Conservation (phyloP, 116 monocot genomes). For the Trichopus zeylanicus region DNA sequence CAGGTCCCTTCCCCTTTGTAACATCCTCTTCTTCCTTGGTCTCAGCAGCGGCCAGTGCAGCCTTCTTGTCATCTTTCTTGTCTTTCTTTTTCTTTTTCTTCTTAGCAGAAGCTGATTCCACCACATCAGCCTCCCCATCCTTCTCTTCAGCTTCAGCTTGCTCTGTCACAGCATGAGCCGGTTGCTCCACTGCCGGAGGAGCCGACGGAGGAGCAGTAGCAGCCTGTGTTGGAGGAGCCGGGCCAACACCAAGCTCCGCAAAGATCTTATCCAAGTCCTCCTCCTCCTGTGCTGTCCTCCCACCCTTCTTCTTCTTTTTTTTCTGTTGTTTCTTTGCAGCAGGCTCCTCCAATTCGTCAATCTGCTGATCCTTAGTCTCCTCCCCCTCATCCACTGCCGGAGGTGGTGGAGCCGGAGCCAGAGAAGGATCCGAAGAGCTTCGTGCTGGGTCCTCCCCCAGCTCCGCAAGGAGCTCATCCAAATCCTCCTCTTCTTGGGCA, state of each 20-base stretch:
- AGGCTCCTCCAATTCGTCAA: conserved; percentile 4
- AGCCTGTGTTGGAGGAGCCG: neutral
- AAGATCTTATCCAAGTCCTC: conserved; percentile 52
- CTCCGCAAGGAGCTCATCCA: conserved; percentile 52
- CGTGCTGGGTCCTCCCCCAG: conserved; percentile 32
- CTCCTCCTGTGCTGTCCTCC: conserved; percentile 9
- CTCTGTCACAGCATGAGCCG: conserved; percentile 2
- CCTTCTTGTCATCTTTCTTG: conserved; percentile 85
- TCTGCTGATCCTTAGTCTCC: neutral
- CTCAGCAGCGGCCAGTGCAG: conserved; percentile 3
- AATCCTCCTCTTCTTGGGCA: conserved; percentile 16
- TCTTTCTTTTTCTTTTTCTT: conserved; percentile 96
- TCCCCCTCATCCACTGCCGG: neutral
- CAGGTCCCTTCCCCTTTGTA: conserved; percentile 35
- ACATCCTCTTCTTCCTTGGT: conserved; percentile 13
- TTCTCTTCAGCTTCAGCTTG: conserved; percentile 30
- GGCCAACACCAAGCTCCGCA: conserved; percentile 35
- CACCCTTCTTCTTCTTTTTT: conserved; percentile 6
- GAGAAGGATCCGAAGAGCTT: neutral
- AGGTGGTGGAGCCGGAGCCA: neutral
- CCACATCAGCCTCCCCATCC: conserved; percentile 38
- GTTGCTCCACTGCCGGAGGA: neutral
- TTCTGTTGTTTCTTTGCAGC: conserved; percentile 10
- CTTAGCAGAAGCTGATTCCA: conserved; percentile 70
- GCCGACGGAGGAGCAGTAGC: neutral